Evolutionary conservation across 2,329 filamentous ascomycete genomes (phyloP).

Genomic region (Alternaria arbusti): DNA sequence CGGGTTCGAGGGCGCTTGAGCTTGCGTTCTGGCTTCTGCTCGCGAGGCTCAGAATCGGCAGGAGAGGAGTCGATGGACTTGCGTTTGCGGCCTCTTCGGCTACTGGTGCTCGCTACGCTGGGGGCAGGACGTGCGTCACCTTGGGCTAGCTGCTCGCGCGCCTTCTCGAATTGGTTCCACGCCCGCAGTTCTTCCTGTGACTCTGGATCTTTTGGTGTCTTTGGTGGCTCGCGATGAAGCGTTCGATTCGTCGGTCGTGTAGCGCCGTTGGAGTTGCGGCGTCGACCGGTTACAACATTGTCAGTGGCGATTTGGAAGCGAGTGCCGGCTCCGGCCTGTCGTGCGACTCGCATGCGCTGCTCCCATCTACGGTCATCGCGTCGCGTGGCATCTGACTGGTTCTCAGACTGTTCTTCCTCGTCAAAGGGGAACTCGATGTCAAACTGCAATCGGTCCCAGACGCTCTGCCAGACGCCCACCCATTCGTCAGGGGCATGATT

Average conservation of each 20-base stretch:
- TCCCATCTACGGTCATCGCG: conserved; percentile 76
- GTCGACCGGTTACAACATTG: conserved; percentile 55
- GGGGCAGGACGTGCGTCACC: conserved; percentile 26
- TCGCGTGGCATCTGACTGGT: conserved; percentile 62
- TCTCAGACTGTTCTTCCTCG: conserved; percentile 64
- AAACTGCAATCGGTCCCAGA: conserved; percentile 78
- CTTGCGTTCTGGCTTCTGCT: conserved; percentile 75
- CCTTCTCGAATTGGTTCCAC: conserved; percentile 90
- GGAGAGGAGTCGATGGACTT: conserved; percentile 79
- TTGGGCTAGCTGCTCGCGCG: conserved; percentile 64
- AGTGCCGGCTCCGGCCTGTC: conserved; percentile 75
- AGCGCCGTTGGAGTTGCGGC: conserved; percentile 48
- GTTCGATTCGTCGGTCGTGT: conserved; percentile 40
- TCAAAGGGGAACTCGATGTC: conserved; percentile 88
- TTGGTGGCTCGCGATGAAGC: conserved; percentile 45
- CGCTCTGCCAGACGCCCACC: conserved; percentile 86
- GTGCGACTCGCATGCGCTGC: conserved; percentile 80
- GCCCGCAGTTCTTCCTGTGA: conserved; percentile 81
- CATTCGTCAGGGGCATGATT: conserved; percentile 52
- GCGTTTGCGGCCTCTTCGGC: conserved; percentile 70
- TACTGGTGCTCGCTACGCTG: conserved; percentile 28
- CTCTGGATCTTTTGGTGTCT: conserved; percentile 67
- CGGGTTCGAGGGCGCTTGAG: conserved; percentile 86
- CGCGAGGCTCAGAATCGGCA: conserved; percentile 64
- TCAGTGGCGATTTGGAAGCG: conserved; percentile 74